A percentile compares a stretch with the other conserved stretches of the same genome.
Conservation (phyloP, 192 early-diverging fungal genomes). For the Gigaspora rosea region DNA sequence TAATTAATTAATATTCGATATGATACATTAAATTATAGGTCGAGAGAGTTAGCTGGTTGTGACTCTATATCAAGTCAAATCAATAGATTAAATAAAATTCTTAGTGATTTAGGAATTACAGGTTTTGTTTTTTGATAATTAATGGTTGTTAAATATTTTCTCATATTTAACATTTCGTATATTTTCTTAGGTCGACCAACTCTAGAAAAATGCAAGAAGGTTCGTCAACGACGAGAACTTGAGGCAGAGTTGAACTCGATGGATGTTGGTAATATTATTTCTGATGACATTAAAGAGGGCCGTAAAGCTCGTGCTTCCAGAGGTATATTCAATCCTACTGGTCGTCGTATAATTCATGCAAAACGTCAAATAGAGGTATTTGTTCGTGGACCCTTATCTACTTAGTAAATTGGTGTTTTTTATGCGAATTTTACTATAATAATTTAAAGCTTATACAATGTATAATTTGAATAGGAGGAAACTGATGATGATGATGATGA, state of each 20-base stretch:
- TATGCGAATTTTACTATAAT: too few relatives aligned
- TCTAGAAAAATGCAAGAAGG: conserved; percentile 10
- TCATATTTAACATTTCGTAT: not conserved
- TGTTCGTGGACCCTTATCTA: not conserved
- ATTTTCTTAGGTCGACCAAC: conserved; percentile 2
- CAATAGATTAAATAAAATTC: not conserved
- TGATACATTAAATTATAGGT: not conserved
- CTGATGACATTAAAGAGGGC: conserved; percentile 14
- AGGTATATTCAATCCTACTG: conserved; percentile 2
- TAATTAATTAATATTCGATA: not conserved
- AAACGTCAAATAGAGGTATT: not conserved
- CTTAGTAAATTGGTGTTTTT: too few relatives aligned
- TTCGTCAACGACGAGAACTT: not conserved
- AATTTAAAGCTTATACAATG: too few relatives aligned
- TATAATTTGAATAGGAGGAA: too few relatives aligned
- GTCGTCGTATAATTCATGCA: not conserved
- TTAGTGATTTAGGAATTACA: conserved; percentile 8
- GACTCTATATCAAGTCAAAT: not conserved
- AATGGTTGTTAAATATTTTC: not conserved
- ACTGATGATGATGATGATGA: too few relatives aligned
- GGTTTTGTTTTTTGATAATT: conserved; percentile 2
- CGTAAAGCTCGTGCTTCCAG: conserved; percentile 18
- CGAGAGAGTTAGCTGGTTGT: conserved; percentile 6
- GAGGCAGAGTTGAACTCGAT: conserved; percentile 23
- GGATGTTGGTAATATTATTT: conserved; percentile 18